These are phyloP conservation scores for Penstemon barbatus DNA, from an alignment of 257 asterid genomes.

Conservation along the genomic window DNA sequence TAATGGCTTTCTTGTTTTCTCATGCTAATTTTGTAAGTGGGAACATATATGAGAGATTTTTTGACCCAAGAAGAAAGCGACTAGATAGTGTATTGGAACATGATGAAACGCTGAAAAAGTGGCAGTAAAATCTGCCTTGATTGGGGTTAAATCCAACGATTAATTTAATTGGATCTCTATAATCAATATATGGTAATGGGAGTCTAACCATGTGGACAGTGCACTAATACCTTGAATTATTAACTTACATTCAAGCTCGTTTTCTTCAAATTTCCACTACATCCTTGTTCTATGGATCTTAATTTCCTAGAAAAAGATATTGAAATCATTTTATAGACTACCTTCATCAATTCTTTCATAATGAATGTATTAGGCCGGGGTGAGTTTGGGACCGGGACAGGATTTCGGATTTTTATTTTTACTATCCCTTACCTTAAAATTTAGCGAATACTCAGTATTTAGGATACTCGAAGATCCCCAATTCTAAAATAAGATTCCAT, in stretches of 20 bases:
- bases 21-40: background rate
- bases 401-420: too few species aligned
- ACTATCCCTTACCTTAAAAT: too few species aligned
- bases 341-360: too few species aligned
- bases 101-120: background rate
- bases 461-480: too few species aligned
- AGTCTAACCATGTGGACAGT: background rate
- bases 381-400: too few species aligned
- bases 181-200: background rate
- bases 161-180: background rate
- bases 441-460: too few species aligned
- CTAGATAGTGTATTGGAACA: too few species aligned
- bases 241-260: background rate
- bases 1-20: background rate
- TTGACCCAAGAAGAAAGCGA: too few species aligned
- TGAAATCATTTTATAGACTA: too few species aligned
- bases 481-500: too few species aligned
- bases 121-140: conserved; percentile 20
- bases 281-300: background rate
- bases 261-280: conserved; percentile 6
- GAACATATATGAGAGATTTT: background rate
- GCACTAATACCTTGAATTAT: background rate
- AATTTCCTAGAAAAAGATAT: too few species aligned
- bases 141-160: background rate
- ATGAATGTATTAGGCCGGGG: too few species aligned